Conservation (phyloP, 2,329 filamentous ascomycete species). For the Beauveria varroae region DNA sequence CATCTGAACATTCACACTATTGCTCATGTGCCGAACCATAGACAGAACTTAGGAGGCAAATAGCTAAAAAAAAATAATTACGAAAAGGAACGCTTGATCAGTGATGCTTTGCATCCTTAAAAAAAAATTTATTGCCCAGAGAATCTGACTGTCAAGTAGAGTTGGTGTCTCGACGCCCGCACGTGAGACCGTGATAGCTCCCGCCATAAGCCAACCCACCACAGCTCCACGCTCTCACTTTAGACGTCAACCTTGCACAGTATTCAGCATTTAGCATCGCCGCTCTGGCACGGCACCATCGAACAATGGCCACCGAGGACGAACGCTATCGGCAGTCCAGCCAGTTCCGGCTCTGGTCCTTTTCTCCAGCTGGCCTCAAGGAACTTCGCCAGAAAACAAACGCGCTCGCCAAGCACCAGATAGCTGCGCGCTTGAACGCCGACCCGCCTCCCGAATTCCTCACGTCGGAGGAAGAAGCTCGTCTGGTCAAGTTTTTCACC, state of each 20-base stretch:
- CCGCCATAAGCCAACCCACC: not conserved
- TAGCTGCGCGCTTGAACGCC: slow-evolving; percentile 45
- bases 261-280: not conserved
- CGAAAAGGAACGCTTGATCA: not conserved
- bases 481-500: slow-evolving; percentile 72
- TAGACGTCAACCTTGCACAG: not conserved
- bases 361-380: slow-evolving; percentile 64
- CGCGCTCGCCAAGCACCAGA: slow-evolving; percentile 58
- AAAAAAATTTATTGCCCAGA: too few species aligned
- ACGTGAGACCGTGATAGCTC: not conserved
- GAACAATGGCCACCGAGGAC: slow-evolving; percentile 72
- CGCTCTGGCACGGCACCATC: not conserved
- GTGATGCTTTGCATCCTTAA: too few species aligned
- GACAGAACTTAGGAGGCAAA: too few species aligned
- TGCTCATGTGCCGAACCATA: too few species aligned
- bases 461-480: slow-evolving; percentile 73
- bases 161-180: not conserved
- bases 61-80: too few species aligned
- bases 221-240: not conserved
- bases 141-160: not conserved
- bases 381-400: slow-evolving; percentile 74
- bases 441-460: slow-evolving; percentile 65
- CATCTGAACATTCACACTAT: too few species aligned
- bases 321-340: slow-evolving; percentile 83
- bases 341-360: slow-evolving; percentile 91